Base-by-base conservation (phyloP, 208 protist species). In the Acanthamoeba culbertsoni region DNA sequence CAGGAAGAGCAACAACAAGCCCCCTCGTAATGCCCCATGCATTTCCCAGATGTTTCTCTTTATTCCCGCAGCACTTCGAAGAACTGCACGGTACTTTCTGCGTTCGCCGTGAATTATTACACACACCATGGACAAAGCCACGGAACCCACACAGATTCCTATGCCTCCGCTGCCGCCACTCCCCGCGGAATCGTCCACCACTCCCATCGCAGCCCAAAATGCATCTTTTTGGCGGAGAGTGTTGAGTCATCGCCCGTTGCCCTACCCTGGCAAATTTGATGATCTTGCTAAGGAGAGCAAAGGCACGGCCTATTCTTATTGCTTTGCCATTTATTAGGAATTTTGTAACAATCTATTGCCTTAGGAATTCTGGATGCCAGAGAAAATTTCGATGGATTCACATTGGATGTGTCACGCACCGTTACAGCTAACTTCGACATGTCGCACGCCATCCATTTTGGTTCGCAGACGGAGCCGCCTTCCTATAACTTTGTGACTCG, bases 321-420 rank as follows among this genome's bases (percentile, higher is more conserved):
- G n/a, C 55, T 62, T 62, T 62, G 55, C 55, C 55, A 26, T 62
- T 62, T 62, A 26, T 62, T 26, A 26, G 26, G 20, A 48, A 42
- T 79, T 79, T 79, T 20, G 20, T 12, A 7, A 26, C 14, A 48
- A 28, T 33, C 68, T 8, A 8, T 8, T 79, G 5, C 40, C 26
- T 20, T 26, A 79, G 68, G 68, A 7, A 79, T 79, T 48, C 40
- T 79, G 68, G 68, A 79, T 37, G 5, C 35, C 16, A 6, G 68
- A 26, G 68, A 79, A 26, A 79, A 79, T 37, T 79, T 79, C 43
- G 68, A 79, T 79, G 68, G 68, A 8, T 79, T 79, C 23, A 79
- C 4, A 4, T 79, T 79, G 5, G 68, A 79, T 26, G 42, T 79
- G 3, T 51, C 68, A 8, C 35, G 68, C 40, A 26, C n/a, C 35